phyloP scores from a whole-genome alignment of 1,284 basidiomycete genomes.

The Cryptococcus sp. region DNA sequence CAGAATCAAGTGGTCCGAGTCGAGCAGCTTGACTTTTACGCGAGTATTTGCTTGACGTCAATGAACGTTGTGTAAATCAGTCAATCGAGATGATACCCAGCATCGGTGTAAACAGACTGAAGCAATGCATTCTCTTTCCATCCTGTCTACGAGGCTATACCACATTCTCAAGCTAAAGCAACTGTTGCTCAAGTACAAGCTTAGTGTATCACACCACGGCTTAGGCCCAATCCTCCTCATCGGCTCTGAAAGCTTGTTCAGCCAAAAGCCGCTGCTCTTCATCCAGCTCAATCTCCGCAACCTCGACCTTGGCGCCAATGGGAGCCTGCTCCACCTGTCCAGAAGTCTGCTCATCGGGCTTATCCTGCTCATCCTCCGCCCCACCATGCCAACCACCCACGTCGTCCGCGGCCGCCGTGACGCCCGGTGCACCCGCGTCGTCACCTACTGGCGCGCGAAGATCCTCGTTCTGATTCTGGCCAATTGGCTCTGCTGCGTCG shows the following conservation, averaged over 20 bases:
- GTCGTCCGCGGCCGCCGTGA: conserved; percentile 41
- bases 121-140: no score
- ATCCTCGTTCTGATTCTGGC: conserved; percentile 30
- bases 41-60: no score
- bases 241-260: conserved; percentile 38
- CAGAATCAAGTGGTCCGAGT: no score
- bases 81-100: no score
- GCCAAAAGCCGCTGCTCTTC: conserved; percentile 40
- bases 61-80: no score
- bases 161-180: no score
- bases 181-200: not conserved
- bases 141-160: no score
- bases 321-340: conserved; percentile 22
- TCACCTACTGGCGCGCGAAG: conserved; percentile 50
- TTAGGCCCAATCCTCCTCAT: conserved; percentile 12
- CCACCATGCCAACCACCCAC: conserved; percentile 54
- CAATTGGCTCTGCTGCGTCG: conserved; percentile 15
- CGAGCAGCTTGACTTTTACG: no score
- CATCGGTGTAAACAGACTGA: no score
- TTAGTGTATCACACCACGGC: not conserved
- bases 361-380: conserved; percentile 45
- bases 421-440: conserved; percentile 50
- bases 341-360: conserved; percentile 4
- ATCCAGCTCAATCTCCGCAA: conserved; percentile 43
- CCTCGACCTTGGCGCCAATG: conserved; percentile 25